Conservation (phyloP, 805 yeast species). For the Yarrowia phangngaensis region DNA sequence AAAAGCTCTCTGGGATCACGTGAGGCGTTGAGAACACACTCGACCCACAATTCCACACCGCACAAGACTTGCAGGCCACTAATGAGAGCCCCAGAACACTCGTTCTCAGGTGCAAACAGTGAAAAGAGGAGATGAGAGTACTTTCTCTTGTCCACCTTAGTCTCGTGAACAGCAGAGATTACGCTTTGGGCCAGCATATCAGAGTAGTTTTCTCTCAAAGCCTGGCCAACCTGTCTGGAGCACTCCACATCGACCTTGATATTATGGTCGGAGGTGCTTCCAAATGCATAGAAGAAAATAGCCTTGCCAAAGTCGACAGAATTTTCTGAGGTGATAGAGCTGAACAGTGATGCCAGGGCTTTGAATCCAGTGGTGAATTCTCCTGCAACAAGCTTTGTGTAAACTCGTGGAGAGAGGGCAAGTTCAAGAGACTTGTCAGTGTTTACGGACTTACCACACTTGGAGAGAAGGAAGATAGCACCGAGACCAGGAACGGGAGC, state of each 20-base stretch:
- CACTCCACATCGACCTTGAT: constrained; percentile 7
- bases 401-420: constrained; percentile 17
- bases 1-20: constrained; percentile 14
- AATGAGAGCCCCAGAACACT: constrained; percentile 3
- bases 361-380: constrained; percentile 7
- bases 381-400: constrained; percentile 4
- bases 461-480: neutral
- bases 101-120: constrained; percentile 7
- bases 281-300: constrained; percentile 8
- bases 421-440: constrained; percentile 9
- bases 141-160: neutral
- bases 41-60: constrained; percentile 3
- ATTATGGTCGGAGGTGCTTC: constrained; percentile 3
- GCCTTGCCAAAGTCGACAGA: neutral
- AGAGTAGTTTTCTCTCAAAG: constrained; percentile 2
- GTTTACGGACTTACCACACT: neutral
- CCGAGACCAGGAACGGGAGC: constrained; percentile 17
- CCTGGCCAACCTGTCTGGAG: neutral
- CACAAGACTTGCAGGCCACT: constrained; percentile 5
- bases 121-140: constrained; percentile 11
- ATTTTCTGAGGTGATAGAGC: neutral
- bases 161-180: neutral
- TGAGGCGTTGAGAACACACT: constrained; percentile 5
- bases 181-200: constrained; percentile 3
- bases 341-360: constrained; percentile 2